Base-by-base conservation (phyloP, 352 stramenopile species). In the Phytophthora brassicae region DNA sequence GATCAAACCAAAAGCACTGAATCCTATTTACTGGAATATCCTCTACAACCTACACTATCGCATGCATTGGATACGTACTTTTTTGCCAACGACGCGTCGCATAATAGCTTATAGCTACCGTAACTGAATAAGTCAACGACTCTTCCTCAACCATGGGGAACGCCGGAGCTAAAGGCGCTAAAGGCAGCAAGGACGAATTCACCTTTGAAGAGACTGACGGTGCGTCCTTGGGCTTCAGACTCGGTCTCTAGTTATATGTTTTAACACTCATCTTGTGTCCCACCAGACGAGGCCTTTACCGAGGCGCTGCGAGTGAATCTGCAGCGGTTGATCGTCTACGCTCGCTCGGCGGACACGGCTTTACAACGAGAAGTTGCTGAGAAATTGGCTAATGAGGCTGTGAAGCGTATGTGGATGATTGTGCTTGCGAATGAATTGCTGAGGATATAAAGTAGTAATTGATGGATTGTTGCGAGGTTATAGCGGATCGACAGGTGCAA, bases 381-480 rank as follows among this genome's bases (percentile, higher is more conserved):
- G 76, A 97, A 97, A 60, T 72, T 98, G 41, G 94, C 94, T 16
- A 98, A 98, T 57, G 90, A 98, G 60, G 94, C 94, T 20, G 93
- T 98, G 36, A 97, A 98, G 66, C 87, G 88, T 96, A 36, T 42
- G 81, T 78, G 16, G 28, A 9, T 42, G 4, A 20, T 51, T 20
- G 19, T 31, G 39, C 6, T n/a, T n/a, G n/a, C n/a, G n/a, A n/a
- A n/a, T n/a, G n/a, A n/a, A n/a, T n/a, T n/a, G n/a, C n/a, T n/a
- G n/a, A n/a, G n/a, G n/a, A n/a, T n/a, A n/a, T n/a, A n/a, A n/a
- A n/a, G n/a, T n/a, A n/a, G 17, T 17, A 20, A 22, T 22, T 42
- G 35, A 45, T 23, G n/a, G 50, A 38, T 9, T 58, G 41, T 11
- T 66, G 39, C 44, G n/a, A n/a, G n/a, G n/a, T n/a, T n/a, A n/a